A percentile compares a stretch with the other conserved stretches of the same genome.
phyloP scores from a whole-genome alignment of 306 rosid species.

The Prunus campanulata region DNA sequence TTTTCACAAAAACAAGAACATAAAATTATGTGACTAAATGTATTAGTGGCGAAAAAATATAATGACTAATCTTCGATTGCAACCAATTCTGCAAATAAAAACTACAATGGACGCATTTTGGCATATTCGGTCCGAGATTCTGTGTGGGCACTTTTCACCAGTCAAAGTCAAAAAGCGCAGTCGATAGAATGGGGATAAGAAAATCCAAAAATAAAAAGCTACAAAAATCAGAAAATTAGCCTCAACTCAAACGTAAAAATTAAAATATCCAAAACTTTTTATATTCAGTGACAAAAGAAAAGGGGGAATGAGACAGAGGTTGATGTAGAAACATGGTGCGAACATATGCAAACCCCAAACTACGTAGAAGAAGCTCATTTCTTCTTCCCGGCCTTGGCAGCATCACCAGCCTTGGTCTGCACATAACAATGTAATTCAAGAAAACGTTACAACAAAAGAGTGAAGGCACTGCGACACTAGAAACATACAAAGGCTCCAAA shows the following conservation, averaged over 20 bases:
- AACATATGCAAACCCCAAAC: conserved; percentile 6
- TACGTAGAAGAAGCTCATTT: conserved; percentile 35
- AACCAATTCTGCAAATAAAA: not conserved
- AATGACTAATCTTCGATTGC: not conserved
- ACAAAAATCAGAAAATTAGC: not conserved
- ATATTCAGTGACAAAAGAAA: not conserved
- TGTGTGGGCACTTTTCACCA: not conserved
- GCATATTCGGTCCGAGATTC: not conserved
- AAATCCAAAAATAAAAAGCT: not conserved
- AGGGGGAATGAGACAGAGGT: not conserved
- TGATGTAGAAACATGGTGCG: not conserved
- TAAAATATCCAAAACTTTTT: not conserved
- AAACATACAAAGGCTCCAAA: not conserved
- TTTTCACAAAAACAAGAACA: too few relatives aligned
- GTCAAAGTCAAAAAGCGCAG: not conserved
- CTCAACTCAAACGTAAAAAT: not conserved
- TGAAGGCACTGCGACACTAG: not conserved
- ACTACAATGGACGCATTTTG: not conserved
- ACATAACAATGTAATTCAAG: not conserved
- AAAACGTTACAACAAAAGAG: not conserved
- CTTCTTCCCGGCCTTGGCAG: conserved; percentile 79
- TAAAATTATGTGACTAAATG: too few relatives aligned
- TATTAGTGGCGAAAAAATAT: not conserved
- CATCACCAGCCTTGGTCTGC: conserved; percentile 82
- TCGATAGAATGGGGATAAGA: not conserved